Evolutionary conservation across 345 rosid genomes (phyloP).

Genomic region (Arabidopsis thaliana): TAIR10.1 NC_003071.7:6043501-6044000

Average conservation of each 20-base stretch:
- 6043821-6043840: background rate
- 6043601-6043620: background rate
- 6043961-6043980: too few relatives aligned
- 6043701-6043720: background rate
- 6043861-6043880: conserved; percentile 12
- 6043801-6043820: background rate
- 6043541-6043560: background rate
- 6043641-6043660: background rate
- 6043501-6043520: conserved; percentile 18
- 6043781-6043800: conserved; percentile 15
- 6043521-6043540: background rate
- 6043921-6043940: too few relatives aligned
- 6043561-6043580: conserved; percentile 2
- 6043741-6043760: background rate
- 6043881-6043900: too few relatives aligned
- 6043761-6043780: conserved; percentile 1
- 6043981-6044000: too few relatives aligned
- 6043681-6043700: conserved; percentile 15
- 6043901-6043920: too few relatives aligned
- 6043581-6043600: background rate
- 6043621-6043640: background rate
- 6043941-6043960: too few relatives aligned
- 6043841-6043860: conserved; percentile 19
- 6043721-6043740: background rate
- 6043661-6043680: background rate